Evolutionary conservation across 345 rosid genomes (phyloP), one percentile per base, ranked within the genome.

Genomic region (Heritiera fomes): DNA sequence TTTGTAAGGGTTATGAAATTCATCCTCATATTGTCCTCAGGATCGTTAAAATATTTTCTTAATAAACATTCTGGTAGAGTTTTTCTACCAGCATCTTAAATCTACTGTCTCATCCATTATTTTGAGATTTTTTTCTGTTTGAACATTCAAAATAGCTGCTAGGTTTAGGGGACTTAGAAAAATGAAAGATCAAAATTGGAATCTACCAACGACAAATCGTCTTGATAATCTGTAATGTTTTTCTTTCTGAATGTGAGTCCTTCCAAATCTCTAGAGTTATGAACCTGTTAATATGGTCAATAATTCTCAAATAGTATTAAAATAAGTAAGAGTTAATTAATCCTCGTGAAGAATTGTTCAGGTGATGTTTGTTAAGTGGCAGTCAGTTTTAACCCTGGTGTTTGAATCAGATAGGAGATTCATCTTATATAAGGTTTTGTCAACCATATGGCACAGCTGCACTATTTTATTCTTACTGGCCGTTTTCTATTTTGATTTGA

Each of bases 1-100:
- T 71, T 30, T 52, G 20, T 52, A 52, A 40, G 55, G 77, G 55
- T 45, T 43, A 75, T 60, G 14, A 60, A 74, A 59, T 43, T 43
- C 67, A 13, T 43, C 41, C 23, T 41, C 66, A 0, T 4, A 38
- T n/a, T 75, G 3, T 45, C 2, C 15, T 7, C 28, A 2, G 43
- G 13, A 28, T 60, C 52, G 1, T 53, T 30, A 2, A 52, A 71
- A 14, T 71, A 8, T 74, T 38, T 60, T 30, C 15, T 6, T 20
- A 50, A 45, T 30, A 20, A 40, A 56, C 17, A 32, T 8, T 73
- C 58, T 6, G 9, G 8, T 18, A 6, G 30, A 72, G 61, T 17
- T 71, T 52, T 15, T 53, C 30, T 49, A 18, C 15, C 10, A 1
- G 23, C 30, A 49, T 70, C 28, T 41, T 4, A 32, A 8, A 2